phyloP scores from a whole-genome alignment of 192 early-diverging fungal genomes.

The Mortierella antarctica region DNA sequence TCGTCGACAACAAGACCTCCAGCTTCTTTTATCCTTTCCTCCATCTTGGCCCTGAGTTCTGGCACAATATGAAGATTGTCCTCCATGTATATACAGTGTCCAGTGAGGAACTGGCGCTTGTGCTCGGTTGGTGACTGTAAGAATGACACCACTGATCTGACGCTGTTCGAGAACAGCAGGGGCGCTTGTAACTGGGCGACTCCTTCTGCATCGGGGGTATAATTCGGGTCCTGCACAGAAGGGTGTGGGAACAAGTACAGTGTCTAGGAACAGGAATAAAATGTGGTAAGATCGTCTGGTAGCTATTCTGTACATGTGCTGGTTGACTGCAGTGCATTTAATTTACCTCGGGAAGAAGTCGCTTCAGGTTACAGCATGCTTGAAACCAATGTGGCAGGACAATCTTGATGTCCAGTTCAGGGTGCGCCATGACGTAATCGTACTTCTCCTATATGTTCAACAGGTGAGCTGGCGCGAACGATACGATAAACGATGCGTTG shows the following conservation, averaged over 20 bases:
- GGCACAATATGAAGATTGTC: conserved; percentile 24
- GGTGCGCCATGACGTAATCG: conserved; percentile 53
- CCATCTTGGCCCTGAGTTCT: conserved; percentile 10
- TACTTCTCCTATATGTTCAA: conserved; percentile 52
- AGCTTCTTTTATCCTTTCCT: conserved; percentile 24
- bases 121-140: conserved; percentile 8
- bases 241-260: conserved; percentile 51
- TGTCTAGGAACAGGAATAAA: conserved; percentile 12
- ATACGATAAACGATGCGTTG: neutral
- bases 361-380: conserved; percentile 66
- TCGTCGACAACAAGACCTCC: conserved; percentile 27
- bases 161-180: conserved; percentile 26
- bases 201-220: neutral
- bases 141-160: conserved; percentile 27
- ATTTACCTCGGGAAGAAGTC: conserved; percentile 60
- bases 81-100: conserved; percentile 10
- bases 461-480: neutral
- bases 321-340: no score
- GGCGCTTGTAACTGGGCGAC: neutral
- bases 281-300: neutral
- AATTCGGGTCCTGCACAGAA: conserved; percentile 18
- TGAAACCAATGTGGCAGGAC: conserved; percentile 84
- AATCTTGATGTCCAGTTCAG: conserved; percentile 63
- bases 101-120: conserved; percentile 4
- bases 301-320: no score